Percentiles rank a stretch among this genome's conserved stretches.
phyloP scores from a whole-genome alignment of 129 eudicot genomes.

The Sambucus nigra region DNA sequence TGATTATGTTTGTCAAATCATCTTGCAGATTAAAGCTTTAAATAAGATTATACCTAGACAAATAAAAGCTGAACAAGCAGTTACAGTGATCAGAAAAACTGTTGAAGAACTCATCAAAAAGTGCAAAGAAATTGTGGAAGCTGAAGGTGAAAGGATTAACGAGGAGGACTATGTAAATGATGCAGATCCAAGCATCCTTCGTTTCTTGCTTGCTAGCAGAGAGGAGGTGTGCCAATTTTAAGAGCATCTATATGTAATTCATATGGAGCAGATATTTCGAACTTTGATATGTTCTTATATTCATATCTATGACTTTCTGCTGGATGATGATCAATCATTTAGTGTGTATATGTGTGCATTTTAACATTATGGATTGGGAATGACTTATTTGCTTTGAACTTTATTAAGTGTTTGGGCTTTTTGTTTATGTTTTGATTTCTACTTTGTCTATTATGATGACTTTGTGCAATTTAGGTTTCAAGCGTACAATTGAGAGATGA shows the following conservation, averaged over 20 bases:
- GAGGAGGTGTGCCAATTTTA: conserved; percentile 62
- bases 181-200: conserved; percentile 91
- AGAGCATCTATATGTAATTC: conserved; percentile 1
- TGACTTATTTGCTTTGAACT: too few species aligned
- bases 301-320: too few species aligned
- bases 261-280: too few species aligned
- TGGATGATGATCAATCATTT: too few species aligned
- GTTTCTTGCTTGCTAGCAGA: conserved; percentile 97
- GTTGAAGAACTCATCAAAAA: conserved; percentile 80
- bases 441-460: neutral
- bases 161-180: conserved; percentile 95
- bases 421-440: neutral
- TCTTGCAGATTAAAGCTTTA: conserved; percentile 55
- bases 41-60: conserved; percentile 92
- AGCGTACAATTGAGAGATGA: conserved; percentile 87
- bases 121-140: conserved; percentile 86
- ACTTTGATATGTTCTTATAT: neutral
- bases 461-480: conserved; percentile 49
- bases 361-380: too few species aligned
- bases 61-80: conserved; percentile 87
- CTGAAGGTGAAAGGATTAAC: conserved; percentile 84
- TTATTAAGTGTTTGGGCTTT: too few species aligned
- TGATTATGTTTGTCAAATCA: neutral
- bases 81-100: conserved; percentile 61
- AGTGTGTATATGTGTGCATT: too few species aligned